Evolutionary conservation across 768 basidiomycete genomes (phyloP), one percentile per base, ranked within the genome.

Genomic region (Lentinula detonsa): DNA sequence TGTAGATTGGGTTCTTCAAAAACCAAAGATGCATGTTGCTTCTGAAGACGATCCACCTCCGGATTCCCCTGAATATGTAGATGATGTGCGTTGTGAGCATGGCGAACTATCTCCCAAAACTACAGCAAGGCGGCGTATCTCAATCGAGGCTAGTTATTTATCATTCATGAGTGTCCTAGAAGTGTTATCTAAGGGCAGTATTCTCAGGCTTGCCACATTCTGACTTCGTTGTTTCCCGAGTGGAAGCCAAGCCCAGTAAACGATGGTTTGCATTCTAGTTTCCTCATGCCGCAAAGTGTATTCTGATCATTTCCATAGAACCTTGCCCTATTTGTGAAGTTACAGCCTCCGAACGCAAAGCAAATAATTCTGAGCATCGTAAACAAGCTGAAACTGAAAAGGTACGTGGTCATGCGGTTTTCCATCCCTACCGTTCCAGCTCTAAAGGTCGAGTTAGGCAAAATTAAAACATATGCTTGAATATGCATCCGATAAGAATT

Each of bases 371-470:
- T 43, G 86, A 84, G 64, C 64, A 80, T 45, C 84, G 87, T 43
- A 85, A 79, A 69, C 81, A 77, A 60, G 88, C 87, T 28, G 91
- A 91, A 68, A 85, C 88, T 18, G 91, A 93, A 73, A 92, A 90
- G 85, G 91, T 87, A 58, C 33, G 60, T 53, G 48, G 35, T n/a
- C 50, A 15, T 54, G 37, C 39, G 46, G 42, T 43, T 39, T 62
- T 33, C 67, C 51, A 37, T 52, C 59, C 61, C 61, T 61, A 61
- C 28, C 28, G 28, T 43, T 50, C 18, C 21, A 51, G 37, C 61
- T 23, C 40, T 63, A 67, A 60, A 67, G 62, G 43, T 35, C 51
- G 54, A 63, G 57, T 18, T 62, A 91, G 90, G 85, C 83, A 39
- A 82, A 76, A 66, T 76, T 91, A 54, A 84, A 80, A 63, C 78